Evolutionary conservation across 169 alveolate genomes (phyloP).

Genomic region (Babesia caballi): DNA sequence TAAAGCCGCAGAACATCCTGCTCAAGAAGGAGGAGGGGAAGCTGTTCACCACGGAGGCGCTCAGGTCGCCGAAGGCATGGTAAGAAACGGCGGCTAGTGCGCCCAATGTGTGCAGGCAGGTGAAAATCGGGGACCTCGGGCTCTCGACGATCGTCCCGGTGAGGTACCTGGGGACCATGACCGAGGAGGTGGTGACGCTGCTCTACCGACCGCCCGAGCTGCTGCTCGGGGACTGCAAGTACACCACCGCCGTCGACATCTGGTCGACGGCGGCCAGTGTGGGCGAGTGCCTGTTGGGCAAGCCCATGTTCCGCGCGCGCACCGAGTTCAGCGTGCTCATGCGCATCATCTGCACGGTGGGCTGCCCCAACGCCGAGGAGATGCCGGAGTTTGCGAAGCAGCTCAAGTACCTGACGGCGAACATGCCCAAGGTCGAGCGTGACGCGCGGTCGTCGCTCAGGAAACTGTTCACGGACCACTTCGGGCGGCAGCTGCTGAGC

Average conservation of each 20-base stretch:
- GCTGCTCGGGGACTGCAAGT: constrained; percentile 64
- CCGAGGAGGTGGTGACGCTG: constrained; percentile 76
- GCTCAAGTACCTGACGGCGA: constrained; percentile 50
- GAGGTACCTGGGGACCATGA: constrained; percentile 66
- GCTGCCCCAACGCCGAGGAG: constrained; percentile 79
- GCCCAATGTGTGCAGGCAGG: constrained; percentile 36
- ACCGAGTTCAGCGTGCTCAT: constrained; percentile 80
- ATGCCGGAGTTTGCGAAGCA: constrained; percentile 45
- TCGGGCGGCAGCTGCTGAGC: constrained; percentile 71
- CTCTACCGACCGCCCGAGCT: constrained; percentile 80
- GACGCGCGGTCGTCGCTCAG: constrained; percentile 62
- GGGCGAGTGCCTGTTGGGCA: constrained; percentile 84
- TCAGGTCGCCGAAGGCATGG: constrained; percentile 54
- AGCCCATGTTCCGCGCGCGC: constrained; percentile 86
- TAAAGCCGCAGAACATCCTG: constrained; percentile 78
- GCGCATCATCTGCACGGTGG: constrained; percentile 79
- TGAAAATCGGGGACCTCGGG: constrained; percentile 76
- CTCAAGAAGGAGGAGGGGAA: constrained; percentile 56
- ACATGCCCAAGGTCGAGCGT: constrained; percentile 66
- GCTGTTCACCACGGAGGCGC: constrained; percentile 14
- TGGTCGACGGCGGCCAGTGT: constrained; percentile 78
- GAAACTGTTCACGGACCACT: constrained; percentile 73
- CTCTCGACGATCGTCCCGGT: constrained; percentile 70
- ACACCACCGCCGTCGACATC: constrained; percentile 72
- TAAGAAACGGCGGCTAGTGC: neutral